phyloP scores from a whole-genome alignment of 176 grass and related monocot species.

The Ensete glaucum region DNA sequence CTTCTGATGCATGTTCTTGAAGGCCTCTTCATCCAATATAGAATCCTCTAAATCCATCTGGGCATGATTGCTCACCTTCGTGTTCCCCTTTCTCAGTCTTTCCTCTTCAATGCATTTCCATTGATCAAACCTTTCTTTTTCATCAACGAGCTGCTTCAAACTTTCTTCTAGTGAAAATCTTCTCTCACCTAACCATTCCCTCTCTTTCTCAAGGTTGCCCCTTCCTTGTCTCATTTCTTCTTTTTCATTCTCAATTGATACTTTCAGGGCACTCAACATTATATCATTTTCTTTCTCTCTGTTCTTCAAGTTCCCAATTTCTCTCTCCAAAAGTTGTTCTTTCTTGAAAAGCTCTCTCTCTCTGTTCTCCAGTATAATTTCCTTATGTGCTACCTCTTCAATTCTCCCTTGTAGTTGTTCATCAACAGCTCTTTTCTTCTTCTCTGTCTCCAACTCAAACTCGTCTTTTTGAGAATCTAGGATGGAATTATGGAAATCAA shows the following conservation, averaged over 20 bases:
- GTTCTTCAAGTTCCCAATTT: background rate
- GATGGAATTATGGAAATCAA: background rate
- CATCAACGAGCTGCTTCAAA: background rate
- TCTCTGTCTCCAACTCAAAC: background rate
- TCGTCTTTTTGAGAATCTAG: background rate
- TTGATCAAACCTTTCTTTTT: slow-evolving; percentile 2
- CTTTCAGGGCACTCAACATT: background rate
- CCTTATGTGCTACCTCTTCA: background rate
- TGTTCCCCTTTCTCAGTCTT: background rate
- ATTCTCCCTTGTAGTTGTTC: background rate
- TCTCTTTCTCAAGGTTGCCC: background rate
- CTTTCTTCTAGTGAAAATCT: background rate
- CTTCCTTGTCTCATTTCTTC: background rate
- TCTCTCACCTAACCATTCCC: slow-evolving; percentile 2
- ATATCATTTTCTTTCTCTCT: background rate
- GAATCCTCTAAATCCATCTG: background rate
- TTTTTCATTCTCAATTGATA: background rate
- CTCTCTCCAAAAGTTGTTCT: background rate
- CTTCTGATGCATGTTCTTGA: background rate
- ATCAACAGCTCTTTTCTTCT: background rate
- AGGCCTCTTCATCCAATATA: background rate
- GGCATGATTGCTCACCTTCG: background rate
- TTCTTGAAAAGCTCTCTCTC: background rate
- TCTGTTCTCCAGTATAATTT: background rate
- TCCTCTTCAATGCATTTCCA: background rate